Conservation (phyloP, 192 early-diverging fungal genomes). For the Blastocladiella britannica region DNA sequence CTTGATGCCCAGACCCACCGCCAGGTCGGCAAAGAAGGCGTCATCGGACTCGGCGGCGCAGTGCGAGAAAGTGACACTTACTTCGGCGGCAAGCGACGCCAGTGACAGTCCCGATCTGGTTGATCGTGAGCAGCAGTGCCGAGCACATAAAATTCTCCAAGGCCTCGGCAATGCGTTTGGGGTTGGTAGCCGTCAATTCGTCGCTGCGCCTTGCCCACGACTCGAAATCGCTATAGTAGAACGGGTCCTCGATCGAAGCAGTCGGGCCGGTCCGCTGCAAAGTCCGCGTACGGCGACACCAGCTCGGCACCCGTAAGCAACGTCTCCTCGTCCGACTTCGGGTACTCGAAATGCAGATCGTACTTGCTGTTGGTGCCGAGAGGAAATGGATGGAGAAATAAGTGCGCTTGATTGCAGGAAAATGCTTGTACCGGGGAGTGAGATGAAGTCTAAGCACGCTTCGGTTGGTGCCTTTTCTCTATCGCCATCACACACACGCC, state of each 20-base stretch:
- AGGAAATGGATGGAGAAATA: no score
- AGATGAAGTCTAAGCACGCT: no score
- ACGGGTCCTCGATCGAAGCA: conserved; percentile 95
- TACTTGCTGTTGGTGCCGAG: conserved; percentile 92
- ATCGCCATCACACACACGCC: no score
- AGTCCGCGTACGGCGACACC: conserved; percentile 58
- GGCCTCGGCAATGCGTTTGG: conserved; percentile 64
- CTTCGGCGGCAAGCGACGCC: conserved; percentile 21
- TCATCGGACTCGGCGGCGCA: conserved; percentile 98
- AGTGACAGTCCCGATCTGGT: conserved; percentile 94
- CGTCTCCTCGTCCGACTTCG: conserved; percentile 52
- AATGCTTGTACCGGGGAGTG: no score
- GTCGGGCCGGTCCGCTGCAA: conserved; percentile 61
- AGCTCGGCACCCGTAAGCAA: conserved; percentile 57
- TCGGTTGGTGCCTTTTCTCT: no score
- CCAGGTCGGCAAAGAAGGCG: conserved; percentile 86
- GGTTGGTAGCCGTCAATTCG: conserved; percentile 97
- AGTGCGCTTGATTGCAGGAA: no score
- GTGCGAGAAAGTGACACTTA: conserved; percentile 99
- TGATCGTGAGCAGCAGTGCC: conserved; percentile 89
- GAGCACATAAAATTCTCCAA: conserved; percentile 87
- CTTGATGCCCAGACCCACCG: conserved; percentile 90
- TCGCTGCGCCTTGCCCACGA: conserved; percentile 89
- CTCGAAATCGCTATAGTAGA: conserved; percentile 97
- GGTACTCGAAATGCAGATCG: conserved; percentile 97